phyloP scores from a whole-genome alignment of 768 basidiomycete species.

The Leccinum truebloodii region DNA sequence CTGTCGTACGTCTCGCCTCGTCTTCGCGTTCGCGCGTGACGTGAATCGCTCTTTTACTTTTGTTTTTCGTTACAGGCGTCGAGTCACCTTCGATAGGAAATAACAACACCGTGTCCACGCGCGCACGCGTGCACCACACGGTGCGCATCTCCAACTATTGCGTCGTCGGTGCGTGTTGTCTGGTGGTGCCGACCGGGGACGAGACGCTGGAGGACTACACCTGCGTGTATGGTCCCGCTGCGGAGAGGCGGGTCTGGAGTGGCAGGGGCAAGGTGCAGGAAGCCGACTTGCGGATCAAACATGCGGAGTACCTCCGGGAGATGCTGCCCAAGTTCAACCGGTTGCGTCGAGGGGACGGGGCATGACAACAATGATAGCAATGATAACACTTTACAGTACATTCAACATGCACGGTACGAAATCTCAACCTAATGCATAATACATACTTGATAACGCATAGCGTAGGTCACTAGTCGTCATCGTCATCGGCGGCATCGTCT shows the following conservation, averaged over 20 bases:
- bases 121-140: constrained; percentile 80
- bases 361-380: constrained; percentile 23
- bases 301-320: constrained; percentile 88
- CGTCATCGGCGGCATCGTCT: too few species aligned
- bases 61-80: constrained; percentile 54
- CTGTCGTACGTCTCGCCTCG: constrained; percentile 63
- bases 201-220: constrained; percentile 83
- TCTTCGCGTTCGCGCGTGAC: neutral
- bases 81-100: constrained; percentile 84
- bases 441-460: neutral
- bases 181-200: constrained; percentile 76
- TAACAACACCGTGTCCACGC: constrained; percentile 84
- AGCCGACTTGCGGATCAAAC: constrained; percentile 79
- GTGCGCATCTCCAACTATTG: constrained; percentile 80
- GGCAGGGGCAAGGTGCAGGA: constrained; percentile 84
- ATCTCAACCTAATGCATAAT: neutral
- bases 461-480: neutral
- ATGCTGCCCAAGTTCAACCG: constrained; percentile 91
- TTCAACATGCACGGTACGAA: too few species aligned
- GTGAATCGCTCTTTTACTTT: neutral
- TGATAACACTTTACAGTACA: too few species aligned
- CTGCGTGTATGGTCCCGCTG: constrained; percentile 75
- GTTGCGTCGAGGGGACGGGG: constrained; percentile 59
- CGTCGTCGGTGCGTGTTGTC: constrained; percentile 77
- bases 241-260: constrained; percentile 80